Evolutionary conservation across 768 basidiomycete species (phyloP).

Genomic region (Pleurotus tuber-regium): DNA sequence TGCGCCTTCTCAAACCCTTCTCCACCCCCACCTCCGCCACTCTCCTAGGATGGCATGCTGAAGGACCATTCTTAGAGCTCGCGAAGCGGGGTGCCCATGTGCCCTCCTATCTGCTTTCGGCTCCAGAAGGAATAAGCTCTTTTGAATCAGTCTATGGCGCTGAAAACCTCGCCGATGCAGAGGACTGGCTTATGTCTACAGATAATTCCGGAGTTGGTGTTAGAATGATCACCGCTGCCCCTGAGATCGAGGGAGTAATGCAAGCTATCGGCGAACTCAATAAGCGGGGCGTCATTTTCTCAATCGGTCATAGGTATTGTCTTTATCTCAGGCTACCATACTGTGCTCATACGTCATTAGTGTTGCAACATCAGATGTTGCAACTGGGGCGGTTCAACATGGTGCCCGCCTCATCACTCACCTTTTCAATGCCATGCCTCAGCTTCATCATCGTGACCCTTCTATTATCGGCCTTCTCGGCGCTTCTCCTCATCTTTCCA

Average conservation of each 20-base stretch:
- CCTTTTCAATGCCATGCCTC: conserved; percentile 92
- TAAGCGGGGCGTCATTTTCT: conserved; percentile 70
- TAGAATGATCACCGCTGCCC: conserved; percentile 83
- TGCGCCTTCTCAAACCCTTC: conserved; percentile 67
- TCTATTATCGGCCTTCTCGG: conserved; percentile 89
- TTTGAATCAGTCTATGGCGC: conserved; percentile 76
- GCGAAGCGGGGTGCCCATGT: conserved; percentile 86
- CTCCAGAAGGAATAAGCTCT: conserved; percentile 58
- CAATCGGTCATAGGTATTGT: conserved; percentile 83
- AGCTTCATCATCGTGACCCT: conserved; percentile 86
- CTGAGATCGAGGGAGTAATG: conserved; percentile 84
- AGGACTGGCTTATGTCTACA: conserved; percentile 63
- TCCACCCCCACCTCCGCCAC: conserved; percentile 63
- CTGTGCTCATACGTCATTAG: conserved; percentile 32
- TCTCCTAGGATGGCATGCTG: conserved; percentile 86
- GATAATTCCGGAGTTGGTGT: conserved; percentile 54
- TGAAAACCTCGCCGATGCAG: conserved; percentile 56
- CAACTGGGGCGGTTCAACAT: conserved; percentile 63
- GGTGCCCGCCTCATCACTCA: conserved; percentile 90
- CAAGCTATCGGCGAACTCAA: conserved; percentile 56
- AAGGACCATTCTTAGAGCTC: conserved; percentile 84
- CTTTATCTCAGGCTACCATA: no score
- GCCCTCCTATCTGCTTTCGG: conserved; percentile 58
- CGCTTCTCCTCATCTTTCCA: conserved; percentile 61
- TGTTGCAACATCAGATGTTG: conserved; percentile 70